Conservation (phyloP, 768 basidiomycete species). For the Pisolithus marmoratus region DNA sequence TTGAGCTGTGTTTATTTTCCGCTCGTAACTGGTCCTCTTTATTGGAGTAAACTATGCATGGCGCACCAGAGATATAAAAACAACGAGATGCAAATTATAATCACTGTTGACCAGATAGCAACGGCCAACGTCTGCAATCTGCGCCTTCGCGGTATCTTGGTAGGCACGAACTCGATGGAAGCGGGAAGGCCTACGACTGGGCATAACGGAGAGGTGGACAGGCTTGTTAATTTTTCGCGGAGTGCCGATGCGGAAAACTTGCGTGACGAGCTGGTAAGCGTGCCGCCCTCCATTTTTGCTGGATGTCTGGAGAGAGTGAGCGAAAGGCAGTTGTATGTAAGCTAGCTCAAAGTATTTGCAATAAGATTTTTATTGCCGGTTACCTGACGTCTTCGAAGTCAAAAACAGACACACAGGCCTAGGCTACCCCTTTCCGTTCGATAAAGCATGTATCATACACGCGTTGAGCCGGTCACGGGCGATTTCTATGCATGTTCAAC, state of each 20-base stretch:
- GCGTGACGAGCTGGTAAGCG: constrained; percentile 37
- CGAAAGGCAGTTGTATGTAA: too few species aligned
- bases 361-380: too few species aligned
- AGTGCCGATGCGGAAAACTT: constrained; percentile 57
- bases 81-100: constrained; percentile 56
- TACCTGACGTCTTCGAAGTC: too few species aligned
- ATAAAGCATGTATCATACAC: too few species aligned
- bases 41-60: background rate
- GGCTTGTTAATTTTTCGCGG: constrained; percentile 54
- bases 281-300: constrained; percentile 28
- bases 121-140: constrained; percentile 87
- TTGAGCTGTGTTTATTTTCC: constrained; percentile 50
- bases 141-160: constrained; percentile 79
- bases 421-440: too few species aligned
- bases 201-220: constrained; percentile 52
- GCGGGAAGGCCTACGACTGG: constrained; percentile 63
- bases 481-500: too few species aligned
- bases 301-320: background rate
- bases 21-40: background rate
- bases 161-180: constrained; percentile 84
- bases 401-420: too few species aligned
- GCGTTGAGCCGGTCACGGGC: too few species aligned
- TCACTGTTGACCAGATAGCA: constrained; percentile 80
- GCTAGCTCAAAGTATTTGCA: too few species aligned
- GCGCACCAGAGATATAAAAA: constrained; percentile 83